Base-by-base conservation (phyloP, 2,329 filamentous ascomycete species). In the Diaporthe eres region DNA sequence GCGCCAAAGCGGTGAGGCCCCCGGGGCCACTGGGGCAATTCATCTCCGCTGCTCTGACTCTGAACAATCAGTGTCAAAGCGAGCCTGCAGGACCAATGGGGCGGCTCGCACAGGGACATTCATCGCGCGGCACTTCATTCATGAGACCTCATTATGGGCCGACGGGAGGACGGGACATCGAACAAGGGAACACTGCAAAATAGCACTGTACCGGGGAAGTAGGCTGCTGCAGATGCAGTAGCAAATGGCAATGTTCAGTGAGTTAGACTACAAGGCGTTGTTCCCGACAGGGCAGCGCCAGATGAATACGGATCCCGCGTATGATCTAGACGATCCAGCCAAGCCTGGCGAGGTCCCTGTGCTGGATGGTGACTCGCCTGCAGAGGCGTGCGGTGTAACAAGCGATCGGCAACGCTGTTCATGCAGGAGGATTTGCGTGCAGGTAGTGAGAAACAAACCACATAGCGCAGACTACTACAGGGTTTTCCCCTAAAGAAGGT, bases 31-130 rank as follows among this genome's bases (percentile, higher is more conserved):
- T 68, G 65, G 49, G 34, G 65, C 34, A 70, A 13, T 70, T 70
- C 65, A 70, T 70, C 49, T 70, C 65, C 49, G 65, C 49, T 70
- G 65, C 65, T 55, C 65, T 55, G 65, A 55, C 49, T 70, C 49
- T 55, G 65, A 42, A 70, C n/a, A 55, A 19, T 19, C n/a, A 39
- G 15, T 28, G 65, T 70, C 65, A 70, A 55, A 55, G 65, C 65
- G 65, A 55, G 34, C 34, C n/a, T 53, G 34, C n/a, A 51, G 22
- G 65, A 47, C 49, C 49, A 70, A 70, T 55, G 34, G 65, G 13
- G 31, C 65, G 22, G 65, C 65, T 55, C 34, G 65, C 65, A 55
- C 65, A 31, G 49, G 47, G 34, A 13, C 65, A 53, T 55, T 22
- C 5, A 28, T 68, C 34, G 34, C 15, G 65, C 49, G 47, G 34